Base-by-base conservation (phyloP, 768 basidiomycete species). In the Trametes punicea region DNA sequence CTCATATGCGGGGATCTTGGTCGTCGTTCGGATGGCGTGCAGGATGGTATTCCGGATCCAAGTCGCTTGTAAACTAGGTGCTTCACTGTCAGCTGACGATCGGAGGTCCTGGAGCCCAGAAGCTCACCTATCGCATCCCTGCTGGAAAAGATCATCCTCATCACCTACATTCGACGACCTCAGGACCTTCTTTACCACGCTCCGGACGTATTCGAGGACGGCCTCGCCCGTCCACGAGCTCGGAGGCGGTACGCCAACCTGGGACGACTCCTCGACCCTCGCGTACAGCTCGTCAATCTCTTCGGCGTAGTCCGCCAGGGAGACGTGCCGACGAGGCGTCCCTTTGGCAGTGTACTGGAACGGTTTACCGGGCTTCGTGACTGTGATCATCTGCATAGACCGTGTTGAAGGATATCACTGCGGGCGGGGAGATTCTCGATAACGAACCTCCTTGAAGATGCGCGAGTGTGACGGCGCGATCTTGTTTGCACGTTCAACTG, bases 111-210 rank as follows among this genome's bases (percentile, higher is more conserved):
- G 1, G 7, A 33, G 20, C 13, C 2, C n/a, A n/a, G n/a, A n/a
- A n/a, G n/a, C n/a, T n/a, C n/a, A 75, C 73, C 74, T 75, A 53
- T 77, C 74, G 45, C 74, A 74, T 1, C 76, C 76, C 27, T 70
- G 51, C 44, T 73, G 69, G 55, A 77, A 76, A n/a, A 78, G 53
- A 38, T 76, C 73, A 18, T 70, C 73, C 2, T 65, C 60, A 52
- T 76, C 75, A 6, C 47, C 46, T n/a, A 74, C 44, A 49, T 48
- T 72, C 0, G 50, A 33, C 1, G 53, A 50, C 4, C 46, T 33
- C 56, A 78, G 51, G 7, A 78, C 69, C 33, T 67, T 70, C 25
- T 59, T 41, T 13, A 79, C 70, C 6, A 71, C 69, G 21, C 49
- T 56, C 10, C 69, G 60, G 6, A 76, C 72, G 56, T 71, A 77